Percentiles rank a stretch among this genome's conserved stretches.
phyloP scores from a whole-genome alignment of 768 basidiomycete genomes.

The Chalciporus chontae region DNA sequence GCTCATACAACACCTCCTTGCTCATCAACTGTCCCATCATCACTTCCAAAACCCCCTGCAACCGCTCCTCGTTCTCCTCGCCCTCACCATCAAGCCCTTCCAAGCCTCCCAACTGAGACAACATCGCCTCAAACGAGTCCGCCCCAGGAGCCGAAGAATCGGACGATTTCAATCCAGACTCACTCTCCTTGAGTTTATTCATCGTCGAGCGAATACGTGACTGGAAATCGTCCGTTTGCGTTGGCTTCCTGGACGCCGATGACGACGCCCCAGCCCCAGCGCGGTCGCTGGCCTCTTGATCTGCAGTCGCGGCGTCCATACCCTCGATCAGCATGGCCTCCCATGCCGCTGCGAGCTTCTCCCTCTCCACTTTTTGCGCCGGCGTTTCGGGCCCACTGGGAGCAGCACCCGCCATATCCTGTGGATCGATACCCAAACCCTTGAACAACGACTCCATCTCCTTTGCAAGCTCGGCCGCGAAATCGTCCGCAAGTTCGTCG shows the following conservation, averaged over 20 bases:
- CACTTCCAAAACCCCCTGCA: conserved; percentile 68
- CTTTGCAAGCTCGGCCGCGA: conserved; percentile 37
- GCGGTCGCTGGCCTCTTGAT: conserved; percentile 5
- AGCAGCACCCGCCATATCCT: conserved; percentile 7
- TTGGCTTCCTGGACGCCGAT: conserved; percentile 6
- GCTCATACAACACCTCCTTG: conserved; percentile 65
- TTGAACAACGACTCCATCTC: conserved; percentile 44
- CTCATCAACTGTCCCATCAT: conserved; percentile 43
- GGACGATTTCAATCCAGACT: conserved; percentile 36
- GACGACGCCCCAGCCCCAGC: neutral
- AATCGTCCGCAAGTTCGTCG: conserved; percentile 27
- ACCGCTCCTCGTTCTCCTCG: conserved; percentile 44
- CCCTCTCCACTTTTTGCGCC: conserved; percentile 23
- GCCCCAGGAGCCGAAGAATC: conserved; percentile 12
- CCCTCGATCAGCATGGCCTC: conserved; percentile 67
- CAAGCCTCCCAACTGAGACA: conserved; percentile 39
- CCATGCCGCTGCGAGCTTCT: conserved; percentile 58
- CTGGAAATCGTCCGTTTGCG: conserved; percentile 52
- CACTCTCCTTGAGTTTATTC: conserved; percentile 69
- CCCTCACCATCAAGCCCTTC: conserved; percentile 36
- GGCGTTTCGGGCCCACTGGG: neutral
- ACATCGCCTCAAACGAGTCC: conserved; percentile 48
- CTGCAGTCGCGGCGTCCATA: conserved; percentile 41
- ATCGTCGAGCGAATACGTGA: conserved; percentile 66
- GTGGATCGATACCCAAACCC: conserved; percentile 13